Evolutionary conservation across 2,329 filamentous ascomycete genomes (phyloP), one percentile per base, ranked within the genome.

Genomic region (Coniochaeta hoffmannii): DNA sequence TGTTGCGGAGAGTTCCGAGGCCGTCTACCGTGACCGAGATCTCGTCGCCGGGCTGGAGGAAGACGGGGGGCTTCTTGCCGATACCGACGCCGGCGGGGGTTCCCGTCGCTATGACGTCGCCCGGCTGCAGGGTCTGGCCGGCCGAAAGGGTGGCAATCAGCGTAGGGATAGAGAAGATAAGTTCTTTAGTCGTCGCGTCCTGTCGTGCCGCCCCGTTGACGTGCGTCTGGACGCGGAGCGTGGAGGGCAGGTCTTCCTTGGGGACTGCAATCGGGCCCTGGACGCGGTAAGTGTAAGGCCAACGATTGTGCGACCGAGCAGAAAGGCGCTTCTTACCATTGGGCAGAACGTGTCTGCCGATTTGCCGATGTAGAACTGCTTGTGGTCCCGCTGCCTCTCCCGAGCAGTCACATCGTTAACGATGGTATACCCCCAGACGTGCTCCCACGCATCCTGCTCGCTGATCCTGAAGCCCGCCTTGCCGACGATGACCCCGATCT

Each of bases 281-380:
- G 4, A 50, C 24, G 24, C 3, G 3, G 55, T 53, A 36, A 28
- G 8, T 35, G 28, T 41, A 12, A 46, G n/a, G 32, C 36, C 8
- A 14, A 38, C 49, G n/a, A 55, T 53, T 50, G 15, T 22, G 28
- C 14, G 9, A 17, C 22, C 28, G 19, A 19, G 28, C 4, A 26
- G 28, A 6, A n/a, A 6, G 4, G 11, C 11, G 26, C n/a, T 51
- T 44, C 54, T 41, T 58, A 76, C 74, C 69, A 82, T 81, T 0
- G 79, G 79, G 58, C 78, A 82, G 59, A 77, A 82, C 0, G 77
- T 80, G 62, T 83, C 78, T 0, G 73, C 66, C 0, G 75, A 79
- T 62, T 83, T 83, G 9, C 80, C 80, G 51, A 84, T 75, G 55
- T 76, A 83, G 63, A 82, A 83, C 58, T 84, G 81, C 63, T 83